These are phyloP conservation scores for Bidens hawaiensis DNA, from an alignment of 140 eudicot genomes.

Conservation along the genomic window DNA sequence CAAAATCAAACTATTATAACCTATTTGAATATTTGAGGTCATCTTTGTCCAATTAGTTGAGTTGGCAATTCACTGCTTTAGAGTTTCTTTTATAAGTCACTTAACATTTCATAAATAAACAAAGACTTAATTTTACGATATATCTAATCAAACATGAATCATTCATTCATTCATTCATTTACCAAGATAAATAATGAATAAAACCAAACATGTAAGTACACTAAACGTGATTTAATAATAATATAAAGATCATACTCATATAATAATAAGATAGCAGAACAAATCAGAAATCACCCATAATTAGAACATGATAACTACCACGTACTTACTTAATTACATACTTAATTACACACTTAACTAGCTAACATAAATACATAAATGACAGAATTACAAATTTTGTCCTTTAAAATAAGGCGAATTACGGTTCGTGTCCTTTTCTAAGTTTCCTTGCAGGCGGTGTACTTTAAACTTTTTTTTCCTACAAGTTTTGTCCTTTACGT, in stretches of 20 bases:
- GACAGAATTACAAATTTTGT: no score
- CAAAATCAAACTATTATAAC: no score
- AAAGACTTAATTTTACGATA: no score
- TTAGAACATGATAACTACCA: constrained; percentile 11
- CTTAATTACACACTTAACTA: constrained; percentile 1
- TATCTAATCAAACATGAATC: neutral
- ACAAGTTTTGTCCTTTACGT: no score
- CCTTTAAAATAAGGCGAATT: no score
- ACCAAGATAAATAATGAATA: neutral
- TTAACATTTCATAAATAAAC: neutral
- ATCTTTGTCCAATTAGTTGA: no score
- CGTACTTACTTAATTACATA: constrained; percentile 13
- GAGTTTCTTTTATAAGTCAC: no score
- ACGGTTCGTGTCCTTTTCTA: no score
- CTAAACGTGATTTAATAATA: neutral
- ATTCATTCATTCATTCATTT: no score
- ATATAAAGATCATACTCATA: constrained; percentile 14
- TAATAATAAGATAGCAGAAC: neutral
- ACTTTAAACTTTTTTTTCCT: no score
- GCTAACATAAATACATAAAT: neutral
- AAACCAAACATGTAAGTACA: neutral
- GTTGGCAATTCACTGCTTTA: neutral
- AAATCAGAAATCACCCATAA: constrained; percentile 17
- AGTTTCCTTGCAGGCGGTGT: no score
- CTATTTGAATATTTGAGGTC: no score